Conservation (phyloP, 805 yeast genomes). For the Priceomyces medius region DNA sequence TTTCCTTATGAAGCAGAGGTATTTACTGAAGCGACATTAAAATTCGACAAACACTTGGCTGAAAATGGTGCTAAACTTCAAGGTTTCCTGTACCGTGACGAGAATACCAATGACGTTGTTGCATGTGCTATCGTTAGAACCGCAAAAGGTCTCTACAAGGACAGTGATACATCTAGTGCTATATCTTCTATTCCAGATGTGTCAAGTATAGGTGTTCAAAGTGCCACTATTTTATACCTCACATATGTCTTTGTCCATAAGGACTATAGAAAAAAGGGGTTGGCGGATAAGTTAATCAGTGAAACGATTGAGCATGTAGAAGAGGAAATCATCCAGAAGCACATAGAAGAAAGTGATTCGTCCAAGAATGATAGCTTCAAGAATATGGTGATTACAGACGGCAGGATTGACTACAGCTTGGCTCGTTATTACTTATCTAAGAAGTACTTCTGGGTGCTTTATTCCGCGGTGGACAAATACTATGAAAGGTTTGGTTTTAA, state of each 20-base stretch:
- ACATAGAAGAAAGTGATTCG: slow-evolving; percentile 21
- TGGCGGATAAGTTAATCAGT: slow-evolving; percentile 25
- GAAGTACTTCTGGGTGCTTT: slow-evolving; percentile 47
- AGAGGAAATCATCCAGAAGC: slow-evolving; percentile 24
- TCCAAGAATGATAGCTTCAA: slow-evolving; percentile 29
- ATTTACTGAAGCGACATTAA: slow-evolving; percentile 20
- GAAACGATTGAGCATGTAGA: slow-evolving; percentile 33
- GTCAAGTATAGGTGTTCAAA: slow-evolving; percentile 29
- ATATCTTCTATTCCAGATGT: slow-evolving; percentile 32
- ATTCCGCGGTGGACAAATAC: slow-evolving; percentile 72
- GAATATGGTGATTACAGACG: slow-evolving; percentile 29
- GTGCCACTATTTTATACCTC: slow-evolving; percentile 25
- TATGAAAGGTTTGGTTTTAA: slow-evolving; percentile 64
- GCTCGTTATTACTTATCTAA: slow-evolving; percentile 35
- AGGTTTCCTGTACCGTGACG: slow-evolving; percentile 27
- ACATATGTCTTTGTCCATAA: slow-evolving; percentile 27
- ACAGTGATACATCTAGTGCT: slow-evolving; percentile 21
- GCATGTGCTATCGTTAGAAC: slow-evolving; percentile 24
- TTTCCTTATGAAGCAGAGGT: slow-evolving; percentile 18
- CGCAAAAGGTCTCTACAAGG: slow-evolving; percentile 29
- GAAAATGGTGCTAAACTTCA: slow-evolving; percentile 19
- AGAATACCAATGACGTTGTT: slow-evolving; percentile 18
- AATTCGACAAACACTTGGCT: slow-evolving; percentile 9
- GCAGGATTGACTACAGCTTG: slow-evolving; percentile 26
- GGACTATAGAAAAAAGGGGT: slow-evolving; percentile 27